phyloP scores from a whole-genome alignment of 495 filamentous ascomycete species.

The Pseudomonodictys pantanalensis region DNA sequence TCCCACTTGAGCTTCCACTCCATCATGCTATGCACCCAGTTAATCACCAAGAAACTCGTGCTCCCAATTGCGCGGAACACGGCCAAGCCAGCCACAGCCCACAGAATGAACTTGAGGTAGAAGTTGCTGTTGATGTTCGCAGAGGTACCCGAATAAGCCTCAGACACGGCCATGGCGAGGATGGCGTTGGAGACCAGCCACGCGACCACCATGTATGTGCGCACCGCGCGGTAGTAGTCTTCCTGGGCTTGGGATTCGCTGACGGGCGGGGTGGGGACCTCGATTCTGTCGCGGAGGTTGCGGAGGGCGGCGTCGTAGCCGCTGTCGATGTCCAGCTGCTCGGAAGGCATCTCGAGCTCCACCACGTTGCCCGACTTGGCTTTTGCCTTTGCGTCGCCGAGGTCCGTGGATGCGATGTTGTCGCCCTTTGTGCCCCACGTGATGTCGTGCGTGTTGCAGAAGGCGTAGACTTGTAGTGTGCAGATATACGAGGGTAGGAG shows the following conservation, averaged over 20 bases:
- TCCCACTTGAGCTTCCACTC: conserved; percentile 71
- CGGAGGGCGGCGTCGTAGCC: conserved; percentile 97
- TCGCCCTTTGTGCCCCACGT: conserved; percentile 99
- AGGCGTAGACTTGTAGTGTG: conserved; percentile 96
- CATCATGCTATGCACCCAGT: conserved; percentile 76
- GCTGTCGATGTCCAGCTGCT: conserved; percentile 96
- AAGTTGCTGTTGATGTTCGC: conserved; percentile 76
- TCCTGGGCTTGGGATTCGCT: conserved; percentile 85
- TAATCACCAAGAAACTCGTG: conserved; percentile 77
- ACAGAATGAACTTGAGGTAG: conserved; percentile 90
- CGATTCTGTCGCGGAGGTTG: conserved; percentile 89
- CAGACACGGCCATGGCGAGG: conserved; percentile 89
- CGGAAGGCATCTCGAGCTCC: conserved; percentile 92
- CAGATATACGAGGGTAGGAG: conserved; percentile 93
- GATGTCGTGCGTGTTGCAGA: conserved; percentile 99
- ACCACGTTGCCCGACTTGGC: conserved; percentile 69
- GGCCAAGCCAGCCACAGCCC: conserved; percentile 83
- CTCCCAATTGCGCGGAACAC: conserved; percentile 78
- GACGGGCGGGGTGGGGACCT: conserved; percentile 60
- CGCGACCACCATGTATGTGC: conserved; percentile 96
- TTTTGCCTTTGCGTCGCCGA: conserved; percentile 74
- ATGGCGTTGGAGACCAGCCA: conserved; percentile 94
- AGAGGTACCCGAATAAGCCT: conserved; percentile 70
- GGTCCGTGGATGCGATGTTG: conserved; percentile 86
- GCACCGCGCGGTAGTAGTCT: conserved; percentile 96